These are phyloP conservation scores for Pharnaceum exiguum DNA, from an alignment of 148 eudicot genomes.

Conservation along the genomic window DNA sequence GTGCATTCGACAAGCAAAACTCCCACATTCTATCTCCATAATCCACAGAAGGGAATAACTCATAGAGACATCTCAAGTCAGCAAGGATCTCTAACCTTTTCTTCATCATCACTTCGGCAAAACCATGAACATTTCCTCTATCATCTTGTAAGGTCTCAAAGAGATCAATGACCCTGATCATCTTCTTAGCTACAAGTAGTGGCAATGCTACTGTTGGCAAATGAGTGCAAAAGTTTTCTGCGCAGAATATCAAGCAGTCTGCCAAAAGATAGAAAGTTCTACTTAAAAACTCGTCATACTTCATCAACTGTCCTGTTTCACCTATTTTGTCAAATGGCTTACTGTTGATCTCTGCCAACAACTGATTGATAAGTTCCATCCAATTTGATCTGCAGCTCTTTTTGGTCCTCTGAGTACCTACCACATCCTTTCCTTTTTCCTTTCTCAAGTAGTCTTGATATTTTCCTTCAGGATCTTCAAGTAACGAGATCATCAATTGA, in stretches of 20 bases:
- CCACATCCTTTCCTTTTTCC: neutral
- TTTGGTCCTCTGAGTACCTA: neutral
- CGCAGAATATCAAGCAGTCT: conserved; percentile 16
- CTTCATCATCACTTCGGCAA: neutral
- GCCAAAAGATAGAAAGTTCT: conserved; percentile 18
- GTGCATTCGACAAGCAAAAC: conserved; percentile 36
- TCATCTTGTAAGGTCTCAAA: conserved; percentile 18
- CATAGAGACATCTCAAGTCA: conserved; percentile 19
- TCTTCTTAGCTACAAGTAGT: conserved; percentile 18
- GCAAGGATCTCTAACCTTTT: conserved; percentile 13
- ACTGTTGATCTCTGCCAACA: neutral
- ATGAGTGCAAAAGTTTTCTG: conserved; percentile 41
- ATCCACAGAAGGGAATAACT: conserved; percentile 1
- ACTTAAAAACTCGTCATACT: conserved; percentile 22
- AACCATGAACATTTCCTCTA: neutral
- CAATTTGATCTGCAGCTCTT: neutral
- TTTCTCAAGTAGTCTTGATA: conserved; percentile 31
- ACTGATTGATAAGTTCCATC: conserved; percentile 1
- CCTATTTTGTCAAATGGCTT: neutral
- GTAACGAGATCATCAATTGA: conserved; percentile 31
- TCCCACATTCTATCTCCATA: neutral
- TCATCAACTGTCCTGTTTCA: neutral
- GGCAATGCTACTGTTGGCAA: conserved; percentile 44
- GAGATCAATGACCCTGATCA: conserved; percentile 26
- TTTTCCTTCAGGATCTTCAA: conserved; percentile 30